phyloP scores from a whole-genome alignment of 2,329 filamentous ascomycete genomes.

The Cladophialophora bantiana region DNA sequence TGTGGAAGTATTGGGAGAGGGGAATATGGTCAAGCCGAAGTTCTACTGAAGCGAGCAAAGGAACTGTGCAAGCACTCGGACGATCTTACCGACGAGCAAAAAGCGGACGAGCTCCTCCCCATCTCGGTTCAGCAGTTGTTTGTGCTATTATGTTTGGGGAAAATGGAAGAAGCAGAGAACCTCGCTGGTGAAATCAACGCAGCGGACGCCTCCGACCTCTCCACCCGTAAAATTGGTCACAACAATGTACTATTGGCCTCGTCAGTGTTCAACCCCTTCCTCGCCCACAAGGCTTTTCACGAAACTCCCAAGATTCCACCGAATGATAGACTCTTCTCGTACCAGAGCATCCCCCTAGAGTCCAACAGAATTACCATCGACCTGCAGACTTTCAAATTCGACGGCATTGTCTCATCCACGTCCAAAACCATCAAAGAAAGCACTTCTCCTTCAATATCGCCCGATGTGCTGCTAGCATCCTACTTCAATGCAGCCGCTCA shows the following conservation, averaged over 20 bases:
- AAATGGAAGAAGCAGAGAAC: constrained; percentile 62
- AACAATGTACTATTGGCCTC: constrained; percentile 63
- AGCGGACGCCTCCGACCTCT: constrained; percentile 62
- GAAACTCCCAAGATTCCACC: constrained; percentile 57
- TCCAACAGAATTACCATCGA: constrained; percentile 64
- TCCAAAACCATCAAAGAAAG: constrained; percentile 57
- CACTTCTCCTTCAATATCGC: constrained; percentile 57
- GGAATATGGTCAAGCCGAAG: constrained; percentile 63
- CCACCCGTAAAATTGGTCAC: constrained; percentile 66
- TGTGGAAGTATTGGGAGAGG: constrained; percentile 68
- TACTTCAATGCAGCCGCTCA: constrained; percentile 78
- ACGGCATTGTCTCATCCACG: constrained; percentile 62
- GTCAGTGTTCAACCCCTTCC: constrained; percentile 62
- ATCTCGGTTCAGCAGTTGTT: constrained; percentile 69
- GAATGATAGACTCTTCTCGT: constrained; percentile 64
- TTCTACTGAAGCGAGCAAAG: constrained; percentile 66
- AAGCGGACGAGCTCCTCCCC: constrained; percentile 64
- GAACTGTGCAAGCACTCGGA: constrained; percentile 67
- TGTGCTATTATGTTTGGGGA: constrained; percentile 62
- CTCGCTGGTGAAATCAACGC: constrained; percentile 60
- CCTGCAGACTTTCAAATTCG: constrained; percentile 66
- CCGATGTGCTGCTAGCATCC: constrained; percentile 63
- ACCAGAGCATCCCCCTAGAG: constrained; percentile 61
- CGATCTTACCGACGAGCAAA: constrained; percentile 66
- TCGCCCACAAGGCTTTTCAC: constrained; percentile 64